Evolutionary conservation across 2,329 filamentous ascomycete genomes (phyloP), one percentile per base, ranked within the genome.

Genomic region (Pestalotiopsis sp.): DNA sequence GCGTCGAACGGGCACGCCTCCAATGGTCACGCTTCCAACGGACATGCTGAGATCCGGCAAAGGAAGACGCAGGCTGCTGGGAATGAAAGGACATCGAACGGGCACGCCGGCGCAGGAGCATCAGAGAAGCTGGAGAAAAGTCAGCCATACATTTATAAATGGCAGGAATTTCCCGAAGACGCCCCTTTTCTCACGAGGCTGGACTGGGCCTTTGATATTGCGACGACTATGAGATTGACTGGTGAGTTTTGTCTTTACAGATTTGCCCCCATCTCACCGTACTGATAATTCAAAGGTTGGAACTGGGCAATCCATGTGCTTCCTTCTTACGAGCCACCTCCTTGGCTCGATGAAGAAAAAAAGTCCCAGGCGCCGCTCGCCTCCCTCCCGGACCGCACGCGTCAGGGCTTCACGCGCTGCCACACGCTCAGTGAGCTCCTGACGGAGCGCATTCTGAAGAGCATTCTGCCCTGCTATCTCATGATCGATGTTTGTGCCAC

Each of bases 401-500:
- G 74, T 14, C 78, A 83, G 40, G 89, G 89, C 27, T 86, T 83
- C 73, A 75, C 76, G 65, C 82, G 84, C 25, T 80, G 78, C 68
- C 72, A 78, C 4, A 86, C 83, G 4, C 80, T 81, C 45, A 73
- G 72, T 25, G 75, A 81, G 3, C 85, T 91, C 58, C 68, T 90
- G 56, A 77, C 79, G 67, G 73, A 75, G 17, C 83, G 84, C 31
- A 69, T 90, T 12, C 68, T 78, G 9, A 82, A 76, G 5, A 80
- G 91, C n/a, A 67, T 88, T 2, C 68, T 86, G 49, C 83, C 76
- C 0, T 66, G 84, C 71, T 96, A 93, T 76, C 71, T 96, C 13
- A 70, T 87, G 7, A 82, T 97, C 9, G 95, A 98, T 78, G 68
- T 89, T 6, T 79, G 93, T 66, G 92, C 92, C 75, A 85, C 90